Base-by-base conservation (phyloP, 495 filamentous ascomycete species). In the Talaromyces stipitatus region DNA sequence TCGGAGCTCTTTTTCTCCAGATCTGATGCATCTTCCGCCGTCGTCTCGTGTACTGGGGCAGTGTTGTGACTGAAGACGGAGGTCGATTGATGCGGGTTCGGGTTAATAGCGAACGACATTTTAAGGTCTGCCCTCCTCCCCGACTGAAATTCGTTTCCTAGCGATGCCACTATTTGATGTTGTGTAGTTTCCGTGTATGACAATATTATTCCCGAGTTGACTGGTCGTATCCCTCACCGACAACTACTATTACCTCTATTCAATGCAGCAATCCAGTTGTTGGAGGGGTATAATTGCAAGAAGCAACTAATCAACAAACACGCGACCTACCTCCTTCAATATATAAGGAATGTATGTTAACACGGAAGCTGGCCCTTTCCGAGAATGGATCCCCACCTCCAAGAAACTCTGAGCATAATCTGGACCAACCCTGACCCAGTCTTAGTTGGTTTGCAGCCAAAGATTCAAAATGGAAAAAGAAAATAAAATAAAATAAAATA, bases 1-100 rank as follows among this genome's bases (percentile, higher is more conserved):
- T 67, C 67, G n/a, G 64, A 64, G 50, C 64, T 72, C n/a, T 14
- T 51, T 26, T 51, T 51, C 18, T 51, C 48, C 27, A 28, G 16
- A 14, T 51, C 24, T 14, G 14, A 9, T 16, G 22, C 45, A 14
- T 47, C 43, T 14, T 47, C 9, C 3, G 43, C 23, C 8, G 43
- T 47, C 12, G 9, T 3, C 9, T 9, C 45, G 45, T 48, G 45
- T 23, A 11, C 20, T 26, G 12, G 45, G 9, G 45, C 24, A 48
- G 16, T 48, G 45, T 51, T 51, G 27, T 51, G 48, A 14, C 48
- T 51, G 24, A 51, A 24, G 12, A 51, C 48, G 24, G n/a, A 26
- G 24, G 28, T 24, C 48, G 48, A 51, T 30, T 30, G 48, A 6
- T 24, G 48, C 18, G 48, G 23, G 48, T 51, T 51, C 10, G 48